These are phyloP conservation scores for Debaryomycetaceae sp. DNA, from an alignment of 1,139 yeast species.

Conservation along the genomic window DNA sequence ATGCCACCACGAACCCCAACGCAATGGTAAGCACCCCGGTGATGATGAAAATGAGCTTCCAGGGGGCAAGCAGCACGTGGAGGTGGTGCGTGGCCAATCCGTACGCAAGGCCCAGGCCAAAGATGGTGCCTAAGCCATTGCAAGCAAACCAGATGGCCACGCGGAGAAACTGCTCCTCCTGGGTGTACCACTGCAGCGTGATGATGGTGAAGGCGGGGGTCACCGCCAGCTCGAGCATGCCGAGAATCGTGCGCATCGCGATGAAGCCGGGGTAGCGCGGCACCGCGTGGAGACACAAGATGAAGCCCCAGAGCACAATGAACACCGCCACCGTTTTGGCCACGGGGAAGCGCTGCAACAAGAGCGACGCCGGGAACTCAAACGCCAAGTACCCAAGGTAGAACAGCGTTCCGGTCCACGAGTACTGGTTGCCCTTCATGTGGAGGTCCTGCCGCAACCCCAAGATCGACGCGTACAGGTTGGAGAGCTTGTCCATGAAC, in stretches of 20 bases:
- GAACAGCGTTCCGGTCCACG: constrained; percentile 50
- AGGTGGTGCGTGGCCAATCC: constrained; percentile 33
- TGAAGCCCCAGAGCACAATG: constrained; percentile 44
- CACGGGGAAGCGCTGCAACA: constrained; percentile 39
- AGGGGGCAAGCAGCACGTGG: constrained; percentile 30
- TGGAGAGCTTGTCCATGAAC: constrained; percentile 55
- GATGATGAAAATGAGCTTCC: constrained; percentile 46
- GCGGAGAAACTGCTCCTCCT: constrained; percentile 46
- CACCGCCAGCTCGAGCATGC: constrained; percentile 43
- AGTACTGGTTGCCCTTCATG: constrained; percentile 44
- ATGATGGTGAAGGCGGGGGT: constrained; percentile 52
- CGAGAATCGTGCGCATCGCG: constrained; percentile 41
- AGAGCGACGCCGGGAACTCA: constrained; percentile 36
- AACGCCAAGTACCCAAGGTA: constrained; percentile 44
- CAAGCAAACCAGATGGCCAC: constrained; percentile 46
- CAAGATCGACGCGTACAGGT: constrained; percentile 51
- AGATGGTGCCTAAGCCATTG: constrained; percentile 47
- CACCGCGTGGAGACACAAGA: constrained; percentile 38
- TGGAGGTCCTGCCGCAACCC: constrained; percentile 41
- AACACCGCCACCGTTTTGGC: constrained; percentile 31
- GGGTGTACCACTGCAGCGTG: constrained; percentile 52
- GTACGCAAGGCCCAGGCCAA: constrained; percentile 54
- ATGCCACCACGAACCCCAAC: constrained; percentile 35
- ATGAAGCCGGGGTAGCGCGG: constrained; percentile 34
- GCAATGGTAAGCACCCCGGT: constrained; percentile 45